Evolutionary conservation across 768 basidiomycete species (phyloP).

Genomic region (Pholiota conissans): DNA sequence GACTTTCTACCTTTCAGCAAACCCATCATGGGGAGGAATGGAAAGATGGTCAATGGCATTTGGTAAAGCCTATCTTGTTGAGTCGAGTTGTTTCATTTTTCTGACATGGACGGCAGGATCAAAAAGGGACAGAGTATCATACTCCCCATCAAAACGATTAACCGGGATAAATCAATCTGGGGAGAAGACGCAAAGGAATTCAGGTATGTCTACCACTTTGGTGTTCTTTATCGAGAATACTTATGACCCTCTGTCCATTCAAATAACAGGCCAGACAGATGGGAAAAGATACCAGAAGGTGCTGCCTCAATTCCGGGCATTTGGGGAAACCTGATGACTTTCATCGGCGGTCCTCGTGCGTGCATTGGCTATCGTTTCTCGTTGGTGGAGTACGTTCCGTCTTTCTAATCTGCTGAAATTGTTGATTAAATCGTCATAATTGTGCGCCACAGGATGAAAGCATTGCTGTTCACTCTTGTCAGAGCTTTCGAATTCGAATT

Average conservation of each 20-base stretch:
- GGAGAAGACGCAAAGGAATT: conserved; percentile 63
- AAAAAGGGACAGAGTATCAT: conserved; percentile 45
- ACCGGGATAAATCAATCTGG: conserved; percentile 56
- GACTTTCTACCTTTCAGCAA: conserved; percentile 50
- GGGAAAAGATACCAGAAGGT: conserved; percentile 49
- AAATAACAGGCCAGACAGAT: conserved; percentile 60
- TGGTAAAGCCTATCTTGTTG: conserved; percentile 7
- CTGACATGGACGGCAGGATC: conserved; percentile 26
- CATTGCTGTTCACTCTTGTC: conserved; percentile 29
- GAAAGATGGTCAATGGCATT: conserved; percentile 38
- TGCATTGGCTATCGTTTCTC: conserved; percentile 73
- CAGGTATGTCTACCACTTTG: conserved; percentile 45
- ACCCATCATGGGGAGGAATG: conserved; percentile 45
- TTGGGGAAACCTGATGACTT: conserved; percentile 59
- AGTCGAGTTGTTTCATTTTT: background rate
- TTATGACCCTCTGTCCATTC: no score
- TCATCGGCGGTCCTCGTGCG: conserved; percentile 64
- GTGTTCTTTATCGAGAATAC: no score
- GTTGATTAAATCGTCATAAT: background rate
- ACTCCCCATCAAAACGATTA: conserved; percentile 53
- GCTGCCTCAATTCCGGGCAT: conserved; percentile 53
- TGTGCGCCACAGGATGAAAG: conserved; percentile 25
- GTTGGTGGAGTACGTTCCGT: conserved; percentile 50
- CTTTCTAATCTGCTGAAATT: background rate
- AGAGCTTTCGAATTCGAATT: conserved; percentile 49